phyloP scores from a whole-genome alignment of 441 rosid genomes.

The Gossypium davidsonii region DNA sequence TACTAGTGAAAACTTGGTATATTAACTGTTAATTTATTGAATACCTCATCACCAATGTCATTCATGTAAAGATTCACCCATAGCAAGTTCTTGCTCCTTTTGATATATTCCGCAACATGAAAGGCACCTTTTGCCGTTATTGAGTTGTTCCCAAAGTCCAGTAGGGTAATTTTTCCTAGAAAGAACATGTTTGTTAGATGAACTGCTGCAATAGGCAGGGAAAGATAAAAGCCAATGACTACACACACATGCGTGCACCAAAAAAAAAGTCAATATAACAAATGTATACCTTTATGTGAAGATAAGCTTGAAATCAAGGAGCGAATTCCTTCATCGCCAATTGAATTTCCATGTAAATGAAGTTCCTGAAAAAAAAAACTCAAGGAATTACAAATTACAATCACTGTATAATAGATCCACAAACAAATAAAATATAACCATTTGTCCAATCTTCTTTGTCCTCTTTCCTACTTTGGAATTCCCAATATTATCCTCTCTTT shows the following conservation, averaged over 20 bases:
- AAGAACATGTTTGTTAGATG: slow-evolving; percentile 22
- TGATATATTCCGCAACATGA: slow-evolving; percentile 75
- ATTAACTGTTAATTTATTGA: not conserved
- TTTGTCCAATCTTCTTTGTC: not conserved
- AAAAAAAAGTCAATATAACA: slow-evolving; percentile 2
- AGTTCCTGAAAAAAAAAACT: slow-evolving; percentile 54
- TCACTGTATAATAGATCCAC: not conserved
- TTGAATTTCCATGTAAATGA: slow-evolving; percentile 87
- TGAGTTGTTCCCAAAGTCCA: slow-evolving; percentile 92
- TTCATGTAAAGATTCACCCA: slow-evolving; percentile 97
- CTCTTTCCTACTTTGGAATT: not conserved
- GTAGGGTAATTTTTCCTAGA: slow-evolving; percentile 68
- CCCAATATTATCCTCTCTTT: not conserved
- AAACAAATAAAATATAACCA: not conserved
- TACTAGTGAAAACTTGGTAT: not conserved
- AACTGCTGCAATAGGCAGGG: slow-evolving; percentile 5
- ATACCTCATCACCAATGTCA: slow-evolving; percentile 92
- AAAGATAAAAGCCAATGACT: not conserved
- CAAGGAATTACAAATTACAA: not conserved
- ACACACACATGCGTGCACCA: not conserved
- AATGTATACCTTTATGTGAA: slow-evolving; percentile 60
- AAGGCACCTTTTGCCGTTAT: slow-evolving; percentile 74
- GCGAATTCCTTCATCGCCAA: slow-evolving; percentile 93
- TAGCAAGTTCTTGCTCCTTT: slow-evolving; percentile 79
- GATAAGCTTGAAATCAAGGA: slow-evolving; percentile 77